Percentiles rank a stretch among this genome's conserved stretches.
Conservation (phyloP, 768 basidiomycete genomes). For the Leccinum disarticulatum region DNA sequence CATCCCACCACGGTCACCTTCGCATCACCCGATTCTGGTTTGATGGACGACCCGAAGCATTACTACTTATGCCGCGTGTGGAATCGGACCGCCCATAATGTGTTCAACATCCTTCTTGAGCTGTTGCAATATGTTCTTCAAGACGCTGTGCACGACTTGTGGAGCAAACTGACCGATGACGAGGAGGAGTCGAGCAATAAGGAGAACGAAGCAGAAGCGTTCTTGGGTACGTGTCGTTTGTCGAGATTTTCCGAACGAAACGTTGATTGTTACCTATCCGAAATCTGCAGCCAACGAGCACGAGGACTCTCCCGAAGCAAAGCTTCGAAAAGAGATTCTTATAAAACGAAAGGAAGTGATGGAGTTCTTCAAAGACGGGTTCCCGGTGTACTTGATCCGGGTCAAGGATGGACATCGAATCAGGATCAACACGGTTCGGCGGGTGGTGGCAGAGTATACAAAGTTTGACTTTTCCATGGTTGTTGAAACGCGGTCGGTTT, state of each 20-base stretch:
- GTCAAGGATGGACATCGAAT: conserved; percentile 13
- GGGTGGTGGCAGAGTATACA: conserved; percentile 14
- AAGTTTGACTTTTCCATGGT: conserved; percentile 19
- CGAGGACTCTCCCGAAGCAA: conserved; percentile 1
- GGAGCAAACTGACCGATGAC: neutral
- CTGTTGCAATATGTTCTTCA: conserved; percentile 15
- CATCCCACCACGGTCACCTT: conserved; percentile 8
- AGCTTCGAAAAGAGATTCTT: conserved; percentile 12
- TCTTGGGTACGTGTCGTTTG: conserved; percentile 2
- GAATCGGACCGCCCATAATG: conserved; percentile 13
- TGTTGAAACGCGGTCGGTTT: conserved; percentile 15
- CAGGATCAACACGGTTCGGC: conserved; percentile 15
- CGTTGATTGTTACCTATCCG: conserved; percentile 1
- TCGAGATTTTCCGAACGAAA: neutral
- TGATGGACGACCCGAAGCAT: conserved; percentile 6
- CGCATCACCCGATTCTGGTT: neutral
- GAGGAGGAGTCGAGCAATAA: neutral
- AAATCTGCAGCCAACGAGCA: conserved; percentile 5
- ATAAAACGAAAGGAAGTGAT: conserved; percentile 19
- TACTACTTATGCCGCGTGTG: conserved; percentile 26
- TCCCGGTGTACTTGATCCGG: conserved; percentile 21
- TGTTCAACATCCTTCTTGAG: conserved; percentile 18
- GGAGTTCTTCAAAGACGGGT: conserved; percentile 14
- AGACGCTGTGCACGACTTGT: neutral
- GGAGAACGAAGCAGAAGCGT: neutral